Conservation (phyloP, 345 rosid genomes). For the Boechera retrofracta region DNA sequence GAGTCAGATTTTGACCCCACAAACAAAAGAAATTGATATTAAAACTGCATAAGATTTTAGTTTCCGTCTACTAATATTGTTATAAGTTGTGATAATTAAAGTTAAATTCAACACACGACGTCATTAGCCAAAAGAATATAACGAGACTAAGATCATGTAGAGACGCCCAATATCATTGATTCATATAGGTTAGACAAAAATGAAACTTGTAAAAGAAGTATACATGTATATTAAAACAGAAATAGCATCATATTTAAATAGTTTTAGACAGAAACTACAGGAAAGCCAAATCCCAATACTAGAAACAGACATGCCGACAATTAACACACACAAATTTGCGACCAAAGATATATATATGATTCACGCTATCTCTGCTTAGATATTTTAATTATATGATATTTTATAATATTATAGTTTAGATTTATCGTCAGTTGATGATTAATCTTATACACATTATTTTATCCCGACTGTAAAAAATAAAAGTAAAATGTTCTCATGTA, state of each 20-base stretch:
- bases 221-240: neutral
- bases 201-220: neutral
- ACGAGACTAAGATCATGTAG: neutral
- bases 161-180: neutral
- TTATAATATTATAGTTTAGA: slow-evolving; percentile 8
- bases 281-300: slow-evolving; percentile 22
- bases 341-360: slow-evolving; percentile 14
- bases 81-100: slow-evolving; percentile 14
- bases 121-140: slow-evolving; percentile 17
- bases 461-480: neutral
- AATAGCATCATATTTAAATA: slow-evolving; percentile 19
- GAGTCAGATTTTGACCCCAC: slow-evolving; percentile 41
- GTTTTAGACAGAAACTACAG: neutral
- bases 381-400: neutral
- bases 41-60: slow-evolving; percentile 20
- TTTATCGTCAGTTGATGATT: slow-evolving; percentile 26
- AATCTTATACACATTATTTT: slow-evolving; percentile 20
- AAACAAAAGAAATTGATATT: slow-evolving; percentile 6
- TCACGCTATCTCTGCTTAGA: slow-evolving; percentile 30
- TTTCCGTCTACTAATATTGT: slow-evolving; percentile 25
- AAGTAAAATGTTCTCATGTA: slow-evolving; percentile 20
- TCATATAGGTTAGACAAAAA: neutral
- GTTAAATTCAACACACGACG: slow-evolving; percentile 16
- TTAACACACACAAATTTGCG: slow-evolving; percentile 23
- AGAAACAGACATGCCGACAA: slow-evolving; percentile 40